phyloP scores from a whole-genome alignment of 768 basidiomycete genomes.

The Tremella yokohamensis region DNA sequence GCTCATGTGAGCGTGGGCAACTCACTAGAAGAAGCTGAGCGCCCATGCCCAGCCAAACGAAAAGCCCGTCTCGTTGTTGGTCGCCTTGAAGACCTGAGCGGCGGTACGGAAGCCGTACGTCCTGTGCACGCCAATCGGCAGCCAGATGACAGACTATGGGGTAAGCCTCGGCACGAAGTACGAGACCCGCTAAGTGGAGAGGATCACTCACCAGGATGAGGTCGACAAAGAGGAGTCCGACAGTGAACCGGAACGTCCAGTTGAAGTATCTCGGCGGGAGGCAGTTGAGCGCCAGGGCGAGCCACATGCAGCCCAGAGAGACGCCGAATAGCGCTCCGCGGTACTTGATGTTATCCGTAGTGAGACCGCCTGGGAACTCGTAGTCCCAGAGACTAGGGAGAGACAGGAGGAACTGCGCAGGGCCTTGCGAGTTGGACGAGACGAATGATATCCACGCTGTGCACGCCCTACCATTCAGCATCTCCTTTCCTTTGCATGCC shows the following conservation, averaged over 20 bases:
- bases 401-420: slow-evolving; percentile 85
- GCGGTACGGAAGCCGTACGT: slow-evolving; percentile 86
- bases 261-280: slow-evolving; percentile 74
- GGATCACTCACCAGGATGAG: not conserved
- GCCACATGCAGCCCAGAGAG: slow-evolving; percentile 62
- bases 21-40: slow-evolving; percentile 66
- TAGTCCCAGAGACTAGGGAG: slow-evolving; percentile 74
- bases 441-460: no score
- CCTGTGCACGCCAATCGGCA: slow-evolving; percentile 81
- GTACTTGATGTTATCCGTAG: slow-evolving; percentile 72
- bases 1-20: not conserved
- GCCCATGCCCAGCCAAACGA: slow-evolving; percentile 88
- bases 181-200: not conserved
- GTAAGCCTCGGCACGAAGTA: not conserved
- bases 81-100: slow-evolving; percentile 75
- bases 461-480: no score
- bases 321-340: slow-evolving; percentile 72
- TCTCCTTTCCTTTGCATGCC: no score
- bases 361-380: slow-evolving; percentile 75
- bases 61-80: slow-evolving; percentile 88
- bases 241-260: slow-evolving; percentile 79
- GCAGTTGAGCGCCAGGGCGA: slow-evolving; percentile 72
- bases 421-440: slow-evolving; percentile 57
- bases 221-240: slow-evolving; percentile 60
- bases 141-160: slow-evolving; percentile 61